Percentiles rank a stretch among this genome's conserved stretches.
phyloP scores from a whole-genome alignment of 169 alveolate species.

The Fabrea salina region DNA sequence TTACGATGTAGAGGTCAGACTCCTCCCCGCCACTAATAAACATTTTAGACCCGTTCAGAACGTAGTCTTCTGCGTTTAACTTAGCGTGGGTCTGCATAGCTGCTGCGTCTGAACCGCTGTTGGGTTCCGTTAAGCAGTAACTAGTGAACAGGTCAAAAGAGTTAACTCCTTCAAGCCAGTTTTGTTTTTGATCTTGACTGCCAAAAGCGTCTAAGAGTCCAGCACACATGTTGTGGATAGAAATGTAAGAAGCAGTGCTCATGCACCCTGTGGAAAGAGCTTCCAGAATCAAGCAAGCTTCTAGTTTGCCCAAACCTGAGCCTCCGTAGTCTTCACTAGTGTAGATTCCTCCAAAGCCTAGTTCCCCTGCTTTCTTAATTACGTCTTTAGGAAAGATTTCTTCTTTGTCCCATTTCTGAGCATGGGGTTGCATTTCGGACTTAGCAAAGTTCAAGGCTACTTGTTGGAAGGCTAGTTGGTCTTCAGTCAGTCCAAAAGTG shows the following conservation, averaged over 20 bases:
- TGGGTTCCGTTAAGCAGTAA: constrained; percentile 77
- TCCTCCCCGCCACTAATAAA: constrained; percentile 71
- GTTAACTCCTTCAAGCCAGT: constrained; percentile 48
- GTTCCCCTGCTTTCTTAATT: constrained; percentile 54
- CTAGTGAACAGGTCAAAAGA: constrained; percentile 57
- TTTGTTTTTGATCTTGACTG: constrained; percentile 42
- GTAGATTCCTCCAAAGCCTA: constrained; percentile 67
- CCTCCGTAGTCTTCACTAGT: constrained; percentile 65
- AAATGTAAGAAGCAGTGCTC: constrained; percentile 60
- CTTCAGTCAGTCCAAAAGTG: neutral
- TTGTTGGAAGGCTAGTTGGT: constrained; percentile 4
- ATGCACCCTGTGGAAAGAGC: constrained; percentile 69
- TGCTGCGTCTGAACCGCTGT: constrained; percentile 66
- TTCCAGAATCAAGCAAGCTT: constrained; percentile 68
- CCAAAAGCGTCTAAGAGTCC: constrained; percentile 66
- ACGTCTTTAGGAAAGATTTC: neutral
- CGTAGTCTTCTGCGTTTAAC: constrained; percentile 62
- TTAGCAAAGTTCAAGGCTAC: constrained; percentile 17
- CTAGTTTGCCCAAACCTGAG: constrained; percentile 61
- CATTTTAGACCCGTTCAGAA: constrained; percentile 69
- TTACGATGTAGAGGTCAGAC: constrained; percentile 57
- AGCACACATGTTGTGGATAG: constrained; percentile 64
- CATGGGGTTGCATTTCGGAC: constrained; percentile 13
- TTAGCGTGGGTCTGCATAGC: constrained; percentile 67
- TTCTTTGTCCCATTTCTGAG: constrained; percentile 18